Evolutionary conservation across 345 rosid species (phyloP).

Genomic region (Euphorbia tirucalli): DNA sequence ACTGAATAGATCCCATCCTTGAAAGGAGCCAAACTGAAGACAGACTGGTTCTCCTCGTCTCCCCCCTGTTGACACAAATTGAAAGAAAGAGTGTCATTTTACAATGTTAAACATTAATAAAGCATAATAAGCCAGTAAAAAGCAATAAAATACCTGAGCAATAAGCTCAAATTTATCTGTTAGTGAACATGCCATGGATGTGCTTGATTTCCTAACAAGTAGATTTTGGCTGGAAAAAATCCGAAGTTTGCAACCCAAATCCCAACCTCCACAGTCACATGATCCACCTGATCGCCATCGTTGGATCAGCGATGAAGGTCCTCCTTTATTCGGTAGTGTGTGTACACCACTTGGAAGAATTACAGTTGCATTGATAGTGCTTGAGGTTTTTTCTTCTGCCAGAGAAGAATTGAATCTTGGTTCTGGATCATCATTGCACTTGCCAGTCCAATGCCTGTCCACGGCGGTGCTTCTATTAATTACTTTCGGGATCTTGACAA

Average conservation of each 20-base stretch:
- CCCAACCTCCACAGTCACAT: slow-evolving; percentile 99
- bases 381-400: slow-evolving; percentile 28
- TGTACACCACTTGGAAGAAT: slow-evolving; percentile 90
- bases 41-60: slow-evolving; percentile 45
- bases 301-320: slow-evolving; percentile 80
- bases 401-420: slow-evolving; percentile 9
- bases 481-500: slow-evolving; percentile 53
- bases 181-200: too few species aligned
- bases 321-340: slow-evolving; percentile 78
- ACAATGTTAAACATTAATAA: not conserved
- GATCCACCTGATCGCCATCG: slow-evolving; percentile 93
- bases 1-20: slow-evolving; percentile 78
- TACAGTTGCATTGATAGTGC: slow-evolving; percentile 43
- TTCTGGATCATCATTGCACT: slow-evolving; percentile 18
- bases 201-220: slow-evolving; percentile 25
- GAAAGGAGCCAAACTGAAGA: slow-evolving; percentile 61
- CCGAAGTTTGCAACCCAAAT: slow-evolving; percentile 75
- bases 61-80: slow-evolving; percentile 51
- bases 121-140: not conserved
- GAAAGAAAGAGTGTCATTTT: slow-evolving; percentile 14
- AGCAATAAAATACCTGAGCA: slow-evolving; percentile 45
- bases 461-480: slow-evolving; percentile 20
- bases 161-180: slow-evolving; percentile 55
- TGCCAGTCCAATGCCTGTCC: slow-evolving; percentile 33
- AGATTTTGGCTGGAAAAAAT: slow-evolving; percentile 50